A percentile compares a stretch with the other conserved stretches of the same genome.
phyloP scores from a whole-genome alignment of 2,329 filamentous ascomycete genomes.

The Claviceps sp. region DNA sequence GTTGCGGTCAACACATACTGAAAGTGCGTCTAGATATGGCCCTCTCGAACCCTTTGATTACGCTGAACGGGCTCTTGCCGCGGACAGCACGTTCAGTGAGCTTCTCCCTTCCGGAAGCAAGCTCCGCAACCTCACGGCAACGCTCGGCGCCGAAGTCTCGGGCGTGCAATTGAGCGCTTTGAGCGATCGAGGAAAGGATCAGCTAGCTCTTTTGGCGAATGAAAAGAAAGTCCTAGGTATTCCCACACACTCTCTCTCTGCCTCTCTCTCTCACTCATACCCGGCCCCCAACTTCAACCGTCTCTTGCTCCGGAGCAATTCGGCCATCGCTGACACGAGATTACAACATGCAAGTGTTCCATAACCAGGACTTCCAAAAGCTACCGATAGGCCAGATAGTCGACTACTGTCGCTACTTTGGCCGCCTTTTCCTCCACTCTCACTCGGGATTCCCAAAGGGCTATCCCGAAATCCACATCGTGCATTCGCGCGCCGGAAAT shows the following conservation, averaged over 20 bases:
- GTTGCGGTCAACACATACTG: background rate
- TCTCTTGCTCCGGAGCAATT: too few relatives aligned
- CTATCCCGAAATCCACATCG: slow-evolving; percentile 53
- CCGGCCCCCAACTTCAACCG: too few relatives aligned
- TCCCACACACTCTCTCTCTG: slow-evolving; percentile 20
- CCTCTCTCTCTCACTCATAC: background rate
- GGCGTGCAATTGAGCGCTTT: slow-evolving; percentile 52
- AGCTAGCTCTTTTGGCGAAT: slow-evolving; percentile 51
- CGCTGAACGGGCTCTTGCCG: background rate
- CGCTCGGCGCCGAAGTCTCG: slow-evolving; percentile 49
- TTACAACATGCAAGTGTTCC: background rate
- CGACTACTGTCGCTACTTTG: slow-evolving; percentile 54
- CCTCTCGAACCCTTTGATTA: background rate
- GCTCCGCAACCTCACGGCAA: slow-evolving; percentile 36
- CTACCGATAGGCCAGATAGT: slow-evolving; percentile 49
- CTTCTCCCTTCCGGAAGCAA: background rate
- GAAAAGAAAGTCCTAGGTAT: slow-evolving; percentile 56
- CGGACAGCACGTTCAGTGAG: background rate
- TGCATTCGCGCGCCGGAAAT: slow-evolving; percentile 42
- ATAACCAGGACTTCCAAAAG: slow-evolving; percentile 47
- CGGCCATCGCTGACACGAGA: too few relatives aligned
- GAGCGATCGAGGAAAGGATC: slow-evolving; percentile 48
- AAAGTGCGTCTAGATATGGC: background rate
- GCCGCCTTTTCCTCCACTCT: slow-evolving; percentile 58
- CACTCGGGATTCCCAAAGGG: slow-evolving; percentile 55